These are phyloP conservation scores for Atractiella rhizophila DNA, from an alignment of 768 basidiomycete genomes.

Conservation along the genomic window DNA sequence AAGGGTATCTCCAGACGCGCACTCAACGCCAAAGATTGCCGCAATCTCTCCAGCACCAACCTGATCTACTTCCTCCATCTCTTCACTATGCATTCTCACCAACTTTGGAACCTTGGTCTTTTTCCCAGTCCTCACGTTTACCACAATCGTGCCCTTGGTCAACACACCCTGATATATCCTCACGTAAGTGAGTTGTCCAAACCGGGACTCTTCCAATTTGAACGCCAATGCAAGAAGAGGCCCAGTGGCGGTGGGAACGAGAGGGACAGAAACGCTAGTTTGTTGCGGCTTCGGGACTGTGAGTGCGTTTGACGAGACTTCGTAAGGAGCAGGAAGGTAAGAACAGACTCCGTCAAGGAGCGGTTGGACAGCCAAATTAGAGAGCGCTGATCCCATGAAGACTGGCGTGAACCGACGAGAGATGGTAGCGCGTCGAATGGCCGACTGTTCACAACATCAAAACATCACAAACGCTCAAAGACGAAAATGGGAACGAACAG, in stretches of 20 bases:
- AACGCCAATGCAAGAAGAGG: constrained; percentile 86
- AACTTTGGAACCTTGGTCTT: constrained; percentile 86
- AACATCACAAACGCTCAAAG: background rate
- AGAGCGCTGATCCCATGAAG: constrained; percentile 86
- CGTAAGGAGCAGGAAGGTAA: constrained; percentile 75
- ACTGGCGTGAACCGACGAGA: constrained; percentile 81
- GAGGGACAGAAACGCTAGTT: constrained; percentile 32
- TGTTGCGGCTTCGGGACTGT: constrained; percentile 40
- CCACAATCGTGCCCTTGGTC: constrained; percentile 61
- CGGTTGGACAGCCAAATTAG: constrained; percentile 86
- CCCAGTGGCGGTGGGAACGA: constrained; percentile 52
- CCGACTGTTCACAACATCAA: too few relatives aligned
- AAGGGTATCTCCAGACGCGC: constrained; percentile 91
- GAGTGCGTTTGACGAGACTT: constrained; percentile 51
- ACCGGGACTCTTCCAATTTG: constrained; percentile 92
- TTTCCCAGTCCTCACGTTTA: constrained; percentile 82
- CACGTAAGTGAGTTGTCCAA: constrained; percentile 95
- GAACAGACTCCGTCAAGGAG: constrained; percentile 80
- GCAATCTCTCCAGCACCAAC: constrained; percentile 97
- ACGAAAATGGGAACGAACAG: constrained; percentile 11
- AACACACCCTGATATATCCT: constrained; percentile 86
- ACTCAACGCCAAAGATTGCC: constrained; percentile 96
- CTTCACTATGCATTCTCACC: constrained; percentile 93
- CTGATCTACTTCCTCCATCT: constrained; percentile 95
- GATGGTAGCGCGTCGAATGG: constrained; percentile 71